A percentile compares a stretch with the other conserved stretches of the same genome.
Conservation (phyloP, 805 yeast genomes). For the Torulaspora indica region DNA sequence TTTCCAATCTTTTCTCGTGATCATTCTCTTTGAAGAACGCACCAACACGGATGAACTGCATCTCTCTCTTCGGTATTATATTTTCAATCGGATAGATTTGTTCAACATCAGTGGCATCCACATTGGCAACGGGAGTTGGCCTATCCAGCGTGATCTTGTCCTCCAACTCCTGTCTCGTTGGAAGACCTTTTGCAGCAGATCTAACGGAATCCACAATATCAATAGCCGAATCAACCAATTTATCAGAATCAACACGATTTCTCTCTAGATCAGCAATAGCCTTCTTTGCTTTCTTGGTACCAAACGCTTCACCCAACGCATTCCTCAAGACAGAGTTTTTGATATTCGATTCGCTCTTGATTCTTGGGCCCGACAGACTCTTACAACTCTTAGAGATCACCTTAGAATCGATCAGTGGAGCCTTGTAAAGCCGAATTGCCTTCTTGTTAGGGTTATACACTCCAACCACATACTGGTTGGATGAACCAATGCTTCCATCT, state of each 20-base stretch:
- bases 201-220: conserved; percentile 80
- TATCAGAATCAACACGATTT: conserved; percentile 81
- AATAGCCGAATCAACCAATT: conserved; percentile 65
- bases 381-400: conserved; percentile 61
- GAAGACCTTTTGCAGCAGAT: conserved; percentile 64
- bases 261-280: conserved; percentile 76
- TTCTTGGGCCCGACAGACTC: conserved; percentile 54
- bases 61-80: conserved; percentile 66
- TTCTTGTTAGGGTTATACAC: conserved; percentile 66
- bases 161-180: conserved; percentile 61
- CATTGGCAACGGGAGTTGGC: conserved; percentile 75
- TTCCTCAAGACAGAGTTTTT: conserved; percentile 59
- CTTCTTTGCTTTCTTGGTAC: conserved; percentile 93
- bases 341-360: conserved; percentile 51
- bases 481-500: conserved; percentile 37
- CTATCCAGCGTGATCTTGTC: conserved; percentile 58
- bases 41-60: conserved; percentile 58
- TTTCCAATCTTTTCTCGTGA: conserved; percentile 46
- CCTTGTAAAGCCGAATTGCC: conserved; percentile 57
- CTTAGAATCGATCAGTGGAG: conserved; percentile 58
- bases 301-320: conserved; percentile 90
- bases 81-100: conserved; percentile 72
- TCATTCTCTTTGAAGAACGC: conserved; percentile 54
- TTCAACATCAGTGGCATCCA: conserved; percentile 75
- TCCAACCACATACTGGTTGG: conserved; percentile 62